phyloP scores from a whole-genome alignment of 78 protist species.

The Monosiga brevicollis region DNA sequence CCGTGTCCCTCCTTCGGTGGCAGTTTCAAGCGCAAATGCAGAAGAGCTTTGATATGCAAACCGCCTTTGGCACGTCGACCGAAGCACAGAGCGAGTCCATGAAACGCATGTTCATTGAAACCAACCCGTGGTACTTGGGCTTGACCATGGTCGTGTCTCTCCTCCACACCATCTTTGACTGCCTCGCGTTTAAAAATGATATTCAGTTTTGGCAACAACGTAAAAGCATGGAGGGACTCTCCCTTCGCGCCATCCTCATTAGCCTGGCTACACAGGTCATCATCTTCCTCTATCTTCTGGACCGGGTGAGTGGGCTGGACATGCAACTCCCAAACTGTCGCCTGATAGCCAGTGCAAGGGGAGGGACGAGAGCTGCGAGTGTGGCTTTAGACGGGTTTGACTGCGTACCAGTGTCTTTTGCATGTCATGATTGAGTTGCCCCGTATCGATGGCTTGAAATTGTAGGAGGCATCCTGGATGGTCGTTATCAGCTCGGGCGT shows the following conservation, averaged over 20 bases:
- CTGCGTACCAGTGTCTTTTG: too few relatives aligned
- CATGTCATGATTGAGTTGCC: too few relatives aligned
- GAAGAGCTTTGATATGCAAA: conserved; percentile 12
- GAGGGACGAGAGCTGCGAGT: too few relatives aligned
- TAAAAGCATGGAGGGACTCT: conserved; percentile 79
- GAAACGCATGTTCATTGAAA: conserved; percentile 67
- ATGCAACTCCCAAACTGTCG: too few relatives aligned
- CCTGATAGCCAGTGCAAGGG: too few relatives aligned
- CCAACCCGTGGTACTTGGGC: conserved; percentile 70
- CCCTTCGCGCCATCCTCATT: conserved; percentile 52
- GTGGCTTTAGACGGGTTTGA: too few relatives aligned
- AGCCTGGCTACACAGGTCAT: conserved; percentile 33
- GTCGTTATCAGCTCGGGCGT: conserved; percentile 47
- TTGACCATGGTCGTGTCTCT: conserved; percentile 69
- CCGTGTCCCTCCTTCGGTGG: background rate
- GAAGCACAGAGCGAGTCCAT: background rate
- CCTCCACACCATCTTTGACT: conserved; percentile 85
- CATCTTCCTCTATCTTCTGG: conserved; percentile 86
- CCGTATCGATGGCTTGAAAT: too few relatives aligned
- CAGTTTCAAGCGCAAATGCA: conserved; percentile 8
- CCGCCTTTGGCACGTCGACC: background rate
- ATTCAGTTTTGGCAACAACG: conserved; percentile 81
- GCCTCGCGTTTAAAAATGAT: conserved; percentile 93
- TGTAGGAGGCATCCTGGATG: conserved; percentile 51
- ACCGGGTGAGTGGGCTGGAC: too few relatives aligned